phyloP scores from a whole-genome alignment of 371 early-diverging fungal genomes.

The Dichotomocladium elegans region DNA sequence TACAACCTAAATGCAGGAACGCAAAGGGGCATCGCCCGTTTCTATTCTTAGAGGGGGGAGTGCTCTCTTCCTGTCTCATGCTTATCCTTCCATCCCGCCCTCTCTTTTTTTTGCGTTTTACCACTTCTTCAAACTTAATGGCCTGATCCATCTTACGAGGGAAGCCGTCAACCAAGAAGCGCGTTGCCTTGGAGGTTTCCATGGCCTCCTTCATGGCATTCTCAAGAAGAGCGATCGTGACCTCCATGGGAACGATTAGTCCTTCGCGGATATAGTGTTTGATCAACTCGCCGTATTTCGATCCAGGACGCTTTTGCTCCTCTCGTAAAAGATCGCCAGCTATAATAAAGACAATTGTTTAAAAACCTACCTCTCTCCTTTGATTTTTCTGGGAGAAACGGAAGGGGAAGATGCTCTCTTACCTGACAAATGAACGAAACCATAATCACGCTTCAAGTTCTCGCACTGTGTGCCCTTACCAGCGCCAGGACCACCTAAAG shows the following conservation, averaged over 20 bases:
- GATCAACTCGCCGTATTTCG: slow-evolving; percentile 88
- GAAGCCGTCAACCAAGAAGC: slow-evolving; percentile 96
- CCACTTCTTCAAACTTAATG: slow-evolving; percentile 84
- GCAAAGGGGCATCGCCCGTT: too few species aligned
- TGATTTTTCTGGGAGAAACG: too few species aligned
- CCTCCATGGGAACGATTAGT: slow-evolving; percentile 91
- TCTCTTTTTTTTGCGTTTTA: not conserved
- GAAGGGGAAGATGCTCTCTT: too few species aligned
- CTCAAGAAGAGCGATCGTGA: slow-evolving; percentile 88
- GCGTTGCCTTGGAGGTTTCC: slow-evolving; percentile 37
- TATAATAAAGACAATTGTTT: not conserved
- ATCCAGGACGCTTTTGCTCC: slow-evolving; percentile 83
- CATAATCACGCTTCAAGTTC: slow-evolving; percentile 84
- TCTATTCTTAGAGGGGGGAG: too few species aligned
- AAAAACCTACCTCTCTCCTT: not conserved
- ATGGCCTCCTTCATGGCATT: slow-evolving; percentile 79
- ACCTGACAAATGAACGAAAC: slow-evolving; percentile 87
- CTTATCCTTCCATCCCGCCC: too few species aligned
- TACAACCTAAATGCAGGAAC: slow-evolving; percentile 44
- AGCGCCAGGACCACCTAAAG: slow-evolving; percentile 81
- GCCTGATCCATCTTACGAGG: slow-evolving; percentile 96
- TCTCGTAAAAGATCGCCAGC: slow-evolving; percentile 95
- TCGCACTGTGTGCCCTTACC: slow-evolving; percentile 96
- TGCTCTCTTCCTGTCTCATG: too few species aligned
- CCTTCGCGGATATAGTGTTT: slow-evolving; percentile 90